A percentile compares a stretch with the other conserved stretches of the same genome.
Conservation (phyloP, 2,329 filamentous ascomycete species). For the Westerdykella sp. region DNA sequence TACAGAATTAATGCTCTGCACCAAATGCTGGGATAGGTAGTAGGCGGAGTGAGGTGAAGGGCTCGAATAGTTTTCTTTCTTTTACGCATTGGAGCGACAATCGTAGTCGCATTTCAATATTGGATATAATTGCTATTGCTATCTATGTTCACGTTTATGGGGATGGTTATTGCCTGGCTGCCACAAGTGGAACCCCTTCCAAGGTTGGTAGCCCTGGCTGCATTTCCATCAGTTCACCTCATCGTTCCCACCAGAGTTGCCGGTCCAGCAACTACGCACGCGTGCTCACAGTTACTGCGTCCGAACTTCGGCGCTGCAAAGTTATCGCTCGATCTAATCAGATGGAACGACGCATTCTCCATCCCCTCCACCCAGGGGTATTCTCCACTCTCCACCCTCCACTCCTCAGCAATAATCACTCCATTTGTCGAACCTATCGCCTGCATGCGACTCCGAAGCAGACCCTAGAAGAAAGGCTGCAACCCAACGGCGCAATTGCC, state of each 20-base stretch:
- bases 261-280: background rate
- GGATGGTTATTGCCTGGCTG: too few relatives aligned
- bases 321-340: background rate
- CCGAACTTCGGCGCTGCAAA: background rate
- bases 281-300: background rate
- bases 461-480: background rate
- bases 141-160: too few relatives aligned
- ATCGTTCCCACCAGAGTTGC: too few relatives aligned
- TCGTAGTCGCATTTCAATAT: too few relatives aligned
- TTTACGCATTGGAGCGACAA: too few relatives aligned
- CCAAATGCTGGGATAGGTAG: constrained; percentile 39
- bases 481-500: background rate
- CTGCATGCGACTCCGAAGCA: background rate
- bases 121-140: too few relatives aligned
- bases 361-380: background rate
- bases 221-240: too few relatives aligned
- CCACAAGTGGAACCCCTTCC: too few relatives aligned
- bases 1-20: constrained; percentile 48
- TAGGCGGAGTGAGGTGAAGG: too few relatives aligned
- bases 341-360: background rate
- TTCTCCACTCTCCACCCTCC: constrained; percentile 1
- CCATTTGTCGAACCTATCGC: too few relatives aligned
- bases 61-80: background rate
- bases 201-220: too few relatives aligned
- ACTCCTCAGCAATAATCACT: too few relatives aligned